Base-by-base conservation (phyloP, 2,329 filamentous ascomycete genomes). In the Stagonosporopsis rhizophila region DNA sequence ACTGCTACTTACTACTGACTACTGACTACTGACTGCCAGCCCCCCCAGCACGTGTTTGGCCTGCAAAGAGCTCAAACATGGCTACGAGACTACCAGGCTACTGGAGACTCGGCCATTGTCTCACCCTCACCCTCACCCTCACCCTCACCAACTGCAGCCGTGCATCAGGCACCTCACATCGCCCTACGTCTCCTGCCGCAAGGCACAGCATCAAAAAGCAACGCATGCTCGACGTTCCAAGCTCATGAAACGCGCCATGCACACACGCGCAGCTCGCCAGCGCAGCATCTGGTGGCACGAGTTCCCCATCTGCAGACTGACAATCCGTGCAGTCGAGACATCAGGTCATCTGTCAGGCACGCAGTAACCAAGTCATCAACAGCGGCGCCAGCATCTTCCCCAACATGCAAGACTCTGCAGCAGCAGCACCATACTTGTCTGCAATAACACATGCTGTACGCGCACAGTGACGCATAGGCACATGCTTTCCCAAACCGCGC, bases 181-280 rank as follows among this genome's bases (percentile, higher is more conserved):
- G 61, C 59, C 60, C 61, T 59, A 58, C 57, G 27, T 50, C 51
- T 44, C 30, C 48, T 48, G 50, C 59, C 53, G 53, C 59, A 65
- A 59, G 52, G 52, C 60, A 64, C 61, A 53, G 34, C 61, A 58
- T 51, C 39, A 60, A 58, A 30, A 58, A 56, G 56, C 46, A 58
- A 54, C 47, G 23, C 39, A 19, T 37, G 19, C 38, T 38, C 41
- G 38, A 46, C 46, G 9, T 51, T 56, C 53, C 50, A 38, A 46
- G 47, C 30, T 39, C 30, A 39, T 68, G 65, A 65, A 69, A 68
- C 66, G 52, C 60, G 60, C 66, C 59, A 64, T 61, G 60, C 59
- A 61, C 37, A 47, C 56, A 47, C 56, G 51, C 60, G 48, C 59
- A 50, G 14, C 44, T 48, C 44, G 52, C 52, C 52, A 51, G 25